Evolutionary conservation across 2,329 filamentous ascomycete species (phyloP), one percentile per base, ranked within the genome.

Genomic region (Fusarium sp.): DNA sequence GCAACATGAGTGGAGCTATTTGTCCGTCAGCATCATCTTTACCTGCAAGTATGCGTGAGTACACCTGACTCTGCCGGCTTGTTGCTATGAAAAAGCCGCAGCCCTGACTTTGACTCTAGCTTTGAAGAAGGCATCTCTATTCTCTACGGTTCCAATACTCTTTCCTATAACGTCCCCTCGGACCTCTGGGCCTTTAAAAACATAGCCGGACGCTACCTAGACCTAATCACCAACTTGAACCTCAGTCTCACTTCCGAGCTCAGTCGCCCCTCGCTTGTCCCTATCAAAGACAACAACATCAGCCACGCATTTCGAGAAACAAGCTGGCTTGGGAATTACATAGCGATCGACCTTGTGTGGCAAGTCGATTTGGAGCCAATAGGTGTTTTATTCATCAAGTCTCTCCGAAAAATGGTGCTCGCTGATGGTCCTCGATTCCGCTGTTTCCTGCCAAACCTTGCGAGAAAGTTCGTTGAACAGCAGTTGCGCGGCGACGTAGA

Each of bases 21-120:
- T 64, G 5, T 20, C 50, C 2, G 27, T 20, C 5, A 29, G 27
- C 9, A 13, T 58, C 13, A n/a, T 59, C 6, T 8, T 27, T 11
- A 59, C 62, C 9, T 65, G 50, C 50, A 65, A 59, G 20, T 27
- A 37, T 14, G 39, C 31, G 52, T 59, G 27, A 65, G 62, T 65
- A 2, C n/a, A 10, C 10, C 29, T 10, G 14, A 27, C 14, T 45
- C 10, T 33, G 13, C 16, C 4, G 22, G 20, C 5, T 22, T 45
- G n/a, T 16, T 29, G 27, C 27, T 29, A 29, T 29, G 39, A 13
- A 43, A 43, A 18, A 48, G 43, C 43, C 8, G 9, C 16, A 5
- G 24, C 45, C 7, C 45, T n/a, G 9, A 50, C 24, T 52, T n/a
- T n/a, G 45, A 50, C 22, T 52, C 18, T 1, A 65, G 62, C 20